Evolutionary conservation across 1,139 yeast genomes (phyloP).

Genomic region (Yamadazyma jaroonii): DNA sequence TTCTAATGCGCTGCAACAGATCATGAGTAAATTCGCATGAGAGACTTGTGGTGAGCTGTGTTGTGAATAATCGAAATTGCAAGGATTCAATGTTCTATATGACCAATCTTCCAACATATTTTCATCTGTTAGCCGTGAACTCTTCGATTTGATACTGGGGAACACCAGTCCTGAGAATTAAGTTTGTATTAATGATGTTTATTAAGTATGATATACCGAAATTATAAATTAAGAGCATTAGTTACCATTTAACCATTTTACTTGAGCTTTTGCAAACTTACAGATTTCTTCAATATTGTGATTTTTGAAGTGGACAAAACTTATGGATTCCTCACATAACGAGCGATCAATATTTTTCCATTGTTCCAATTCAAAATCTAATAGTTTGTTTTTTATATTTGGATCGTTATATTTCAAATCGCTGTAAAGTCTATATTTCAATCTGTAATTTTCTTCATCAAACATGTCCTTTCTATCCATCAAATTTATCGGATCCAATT

Average conservation of each 20-base stretch:
- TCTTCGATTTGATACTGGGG: too few relatives aligned
- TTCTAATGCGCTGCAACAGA: too few relatives aligned
- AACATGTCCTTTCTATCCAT: conserved; percentile 25
- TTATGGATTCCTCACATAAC: conserved; percentile 22
- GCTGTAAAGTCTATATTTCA: conserved; percentile 32
- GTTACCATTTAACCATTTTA: conserved; percentile 19
- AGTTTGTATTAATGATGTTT: too few relatives aligned
- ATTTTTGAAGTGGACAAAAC: conserved; percentile 26
- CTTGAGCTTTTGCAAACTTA: conserved; percentile 27
- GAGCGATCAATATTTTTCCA: conserved; percentile 30
- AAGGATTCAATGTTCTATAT: too few relatives aligned
- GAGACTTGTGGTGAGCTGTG: too few relatives aligned
- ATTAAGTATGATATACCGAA: too few relatives aligned
- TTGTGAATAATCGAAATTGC: too few relatives aligned
- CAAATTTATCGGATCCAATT: conserved; percentile 31
- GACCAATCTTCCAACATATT: too few relatives aligned
- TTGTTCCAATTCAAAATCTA: conserved; percentile 35
- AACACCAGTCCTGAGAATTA: too few relatives aligned
- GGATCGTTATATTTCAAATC: conserved; percentile 23
- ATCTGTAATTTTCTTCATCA: conserved; percentile 22
- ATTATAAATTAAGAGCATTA: too few relatives aligned
- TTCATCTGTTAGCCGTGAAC: too few relatives aligned
- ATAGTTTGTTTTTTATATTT: conserved; percentile 12
- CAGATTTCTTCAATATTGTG: conserved; percentile 24
- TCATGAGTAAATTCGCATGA: too few relatives aligned